Conservation (phyloP, 441 rosid species). For the Macaranga tanarius region DNA sequence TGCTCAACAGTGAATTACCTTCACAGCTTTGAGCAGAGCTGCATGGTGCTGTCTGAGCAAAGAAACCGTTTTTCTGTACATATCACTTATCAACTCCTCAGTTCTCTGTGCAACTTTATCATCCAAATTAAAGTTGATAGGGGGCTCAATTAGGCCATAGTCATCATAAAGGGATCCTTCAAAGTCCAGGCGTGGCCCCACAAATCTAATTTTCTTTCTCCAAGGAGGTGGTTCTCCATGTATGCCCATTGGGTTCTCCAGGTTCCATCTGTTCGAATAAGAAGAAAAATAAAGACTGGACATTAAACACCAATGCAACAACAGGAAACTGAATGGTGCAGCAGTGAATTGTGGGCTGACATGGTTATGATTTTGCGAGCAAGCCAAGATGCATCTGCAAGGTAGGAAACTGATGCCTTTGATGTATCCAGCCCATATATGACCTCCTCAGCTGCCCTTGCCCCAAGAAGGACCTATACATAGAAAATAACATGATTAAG, state of each 20-base stretch:
- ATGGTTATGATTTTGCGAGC: slow-evolving; percentile 89
- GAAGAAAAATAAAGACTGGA: slow-evolving; percentile 8
- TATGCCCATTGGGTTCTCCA: slow-evolving; percentile 90
- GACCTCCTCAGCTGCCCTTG: slow-evolving; percentile 95
- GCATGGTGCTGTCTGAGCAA: slow-evolving; percentile 73
- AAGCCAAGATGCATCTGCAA: slow-evolving; percentile 94
- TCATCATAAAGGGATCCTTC: slow-evolving; percentile 91
- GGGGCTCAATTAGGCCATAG: slow-evolving; percentile 68
- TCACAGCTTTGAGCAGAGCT: slow-evolving; percentile 78
- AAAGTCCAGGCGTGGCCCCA: slow-evolving; percentile 89
- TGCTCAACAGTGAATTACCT: slow-evolving; percentile 42
- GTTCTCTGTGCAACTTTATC: slow-evolving; percentile 76
- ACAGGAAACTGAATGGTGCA: slow-evolving; percentile 19
- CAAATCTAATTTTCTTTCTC: slow-evolving; percentile 68
- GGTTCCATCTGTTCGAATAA: slow-evolving; percentile 70
- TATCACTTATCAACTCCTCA: slow-evolving; percentile 56
- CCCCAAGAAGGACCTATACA: slow-evolving; percentile 78
- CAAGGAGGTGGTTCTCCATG: slow-evolving; percentile 94
- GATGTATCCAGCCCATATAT: slow-evolving; percentile 88
- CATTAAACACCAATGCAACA: slow-evolving; percentile 13
- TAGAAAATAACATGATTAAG: neutral
- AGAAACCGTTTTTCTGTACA: slow-evolving; percentile 63
- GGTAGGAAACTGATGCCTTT: slow-evolving; percentile 75
- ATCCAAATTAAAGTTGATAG: slow-evolving; percentile 80
- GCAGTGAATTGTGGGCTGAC: slow-evolving; percentile 36